phyloP scores from a whole-genome alignment of 352 stramenopile species.

The Pythium utonaiense region DNA sequence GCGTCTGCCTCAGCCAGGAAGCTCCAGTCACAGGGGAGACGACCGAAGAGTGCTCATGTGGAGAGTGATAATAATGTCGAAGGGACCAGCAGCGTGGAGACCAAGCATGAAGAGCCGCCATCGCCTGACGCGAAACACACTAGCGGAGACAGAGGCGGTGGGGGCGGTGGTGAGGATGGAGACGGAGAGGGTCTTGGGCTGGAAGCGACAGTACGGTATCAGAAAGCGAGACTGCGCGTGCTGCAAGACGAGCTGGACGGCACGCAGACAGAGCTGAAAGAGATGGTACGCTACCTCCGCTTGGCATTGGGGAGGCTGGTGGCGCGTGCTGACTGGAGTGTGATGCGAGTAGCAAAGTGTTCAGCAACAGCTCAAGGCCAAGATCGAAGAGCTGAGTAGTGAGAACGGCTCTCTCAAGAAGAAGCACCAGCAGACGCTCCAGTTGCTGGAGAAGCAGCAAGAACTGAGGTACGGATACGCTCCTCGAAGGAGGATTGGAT shows the following conservation, averaged over 20 bases:
- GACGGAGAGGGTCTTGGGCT: constrained; percentile 41
- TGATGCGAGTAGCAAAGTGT: constrained; percentile 31
- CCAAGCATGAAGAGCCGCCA: background rate
- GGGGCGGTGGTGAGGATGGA: background rate
- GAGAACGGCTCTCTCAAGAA: constrained; percentile 50
- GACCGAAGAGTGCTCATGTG: constrained; percentile 5
- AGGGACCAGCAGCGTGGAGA: background rate
- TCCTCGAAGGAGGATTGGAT: too few species aligned
- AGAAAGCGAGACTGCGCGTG: constrained; percentile 68
- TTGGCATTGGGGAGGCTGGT: background rate
- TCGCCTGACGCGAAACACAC: constrained; percentile 2
- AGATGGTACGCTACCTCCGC: constrained; percentile 31
- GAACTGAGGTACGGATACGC: constrained; percentile 43
- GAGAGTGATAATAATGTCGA: background rate
- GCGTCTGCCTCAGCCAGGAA: constrained; percentile 3
- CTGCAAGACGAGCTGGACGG: constrained; percentile 65
- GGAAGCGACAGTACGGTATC: constrained; percentile 64
- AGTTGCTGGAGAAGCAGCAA: constrained; percentile 73
- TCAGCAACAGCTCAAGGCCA: constrained; percentile 29
- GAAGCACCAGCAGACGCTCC: constrained; percentile 61
- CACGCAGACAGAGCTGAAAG: constrained; percentile 31
- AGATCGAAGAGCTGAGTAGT: constrained; percentile 44
- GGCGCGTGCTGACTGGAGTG: background rate
- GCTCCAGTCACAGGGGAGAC: background rate
- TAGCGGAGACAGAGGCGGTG: background rate